A percentile compares a stretch with the other conserved stretches of the same genome.
Conservation (phyloP, 768 basidiomycete species). For the Amanita rimosa region DNA sequence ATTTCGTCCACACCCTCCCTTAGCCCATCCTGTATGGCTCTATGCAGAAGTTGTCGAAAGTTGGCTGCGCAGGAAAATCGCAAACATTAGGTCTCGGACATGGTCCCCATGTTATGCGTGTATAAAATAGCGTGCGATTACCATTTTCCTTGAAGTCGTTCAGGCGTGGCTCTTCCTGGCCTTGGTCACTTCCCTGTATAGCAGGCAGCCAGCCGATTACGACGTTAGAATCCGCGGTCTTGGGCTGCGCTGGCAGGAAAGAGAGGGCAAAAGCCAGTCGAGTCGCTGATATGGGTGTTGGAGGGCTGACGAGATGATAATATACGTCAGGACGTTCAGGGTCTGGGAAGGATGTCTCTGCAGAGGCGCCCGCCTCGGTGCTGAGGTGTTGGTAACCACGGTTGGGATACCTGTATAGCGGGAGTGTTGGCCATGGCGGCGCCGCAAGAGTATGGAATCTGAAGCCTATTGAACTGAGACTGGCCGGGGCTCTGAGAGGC, state of each 20-base stretch:
- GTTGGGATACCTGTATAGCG: not conserved
- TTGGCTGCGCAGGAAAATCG: slow-evolving; percentile 25
- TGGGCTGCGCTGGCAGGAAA: slow-evolving; percentile 39
- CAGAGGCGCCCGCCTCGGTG: not conserved
- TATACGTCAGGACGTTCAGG: slow-evolving; percentile 55
- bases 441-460: not conserved
- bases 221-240: slow-evolving; percentile 30
- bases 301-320: slow-evolving; percentile 53
- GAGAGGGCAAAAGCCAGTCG: slow-evolving; percentile 54
- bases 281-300: slow-evolving; percentile 32
- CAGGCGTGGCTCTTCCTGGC: slow-evolving; percentile 36
- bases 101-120: not conserved
- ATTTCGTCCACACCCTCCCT: slow-evolving; percentile 51
- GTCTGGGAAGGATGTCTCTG: slow-evolving; percentile 25
- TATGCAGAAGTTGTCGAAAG: slow-evolving; percentile 52
- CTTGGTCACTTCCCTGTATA: slow-evolving; percentile 5
- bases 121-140: slow-evolving; percentile 15
- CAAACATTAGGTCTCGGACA: not conserved
- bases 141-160: slow-evolving; percentile 68
- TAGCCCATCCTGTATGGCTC: slow-evolving; percentile 43
- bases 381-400: not conserved
- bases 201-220: slow-evolving; percentile 69
- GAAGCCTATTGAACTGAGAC: not conserved
- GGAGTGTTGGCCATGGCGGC: not conserved
- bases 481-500: not conserved